These are phyloP conservation scores for Ganoderma multipileum DNA, from an alignment of 1,284 basidiomycete species.

Conservation along the genomic window DNA sequence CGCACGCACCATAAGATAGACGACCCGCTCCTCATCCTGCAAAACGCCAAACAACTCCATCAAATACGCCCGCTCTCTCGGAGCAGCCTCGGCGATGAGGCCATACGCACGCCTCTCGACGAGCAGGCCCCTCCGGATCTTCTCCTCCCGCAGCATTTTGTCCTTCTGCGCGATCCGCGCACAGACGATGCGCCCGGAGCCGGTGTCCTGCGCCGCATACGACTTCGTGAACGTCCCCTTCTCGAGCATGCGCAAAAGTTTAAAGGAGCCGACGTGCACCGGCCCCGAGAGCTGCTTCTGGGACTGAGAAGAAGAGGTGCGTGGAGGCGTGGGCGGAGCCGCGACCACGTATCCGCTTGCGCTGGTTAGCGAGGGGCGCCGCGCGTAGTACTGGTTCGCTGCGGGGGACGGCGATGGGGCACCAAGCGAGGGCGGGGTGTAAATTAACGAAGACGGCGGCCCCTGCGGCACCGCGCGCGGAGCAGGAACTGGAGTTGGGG, in stretches of 20 bases:
- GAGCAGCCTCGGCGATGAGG: conserved; percentile 35
- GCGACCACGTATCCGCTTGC: neutral
- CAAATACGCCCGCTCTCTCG: conserved; percentile 36
- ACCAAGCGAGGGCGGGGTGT: neutral
- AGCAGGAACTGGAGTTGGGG: conserved; percentile 1
- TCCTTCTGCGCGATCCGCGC: conserved; percentile 34
- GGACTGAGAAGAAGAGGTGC: neutral
- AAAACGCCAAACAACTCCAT: conserved; percentile 43
- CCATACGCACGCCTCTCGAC: conserved; percentile 42
- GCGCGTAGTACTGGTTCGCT: neutral
- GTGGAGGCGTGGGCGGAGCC: conserved; percentile 3
- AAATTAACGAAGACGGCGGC: neutral
- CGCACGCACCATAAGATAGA: conserved; percentile 42
- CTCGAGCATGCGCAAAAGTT: conserved; percentile 35
- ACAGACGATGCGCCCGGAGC: conserved; percentile 33
- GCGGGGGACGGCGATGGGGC: neutral
- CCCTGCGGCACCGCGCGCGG: neutral
- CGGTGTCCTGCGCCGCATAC: conserved; percentile 36
- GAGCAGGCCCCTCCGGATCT: conserved; percentile 25
- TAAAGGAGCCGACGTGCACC: conserved; percentile 37
- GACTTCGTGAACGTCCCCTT: conserved; percentile 38
- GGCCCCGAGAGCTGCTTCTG: neutral
- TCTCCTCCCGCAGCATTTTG: conserved; percentile 19
- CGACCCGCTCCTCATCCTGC: conserved; percentile 38
- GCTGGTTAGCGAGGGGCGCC: neutral